Evolutionary conservation across 768 basidiomycete genomes (phyloP).

Genomic region (Botryobasidium botryosum): DNA sequence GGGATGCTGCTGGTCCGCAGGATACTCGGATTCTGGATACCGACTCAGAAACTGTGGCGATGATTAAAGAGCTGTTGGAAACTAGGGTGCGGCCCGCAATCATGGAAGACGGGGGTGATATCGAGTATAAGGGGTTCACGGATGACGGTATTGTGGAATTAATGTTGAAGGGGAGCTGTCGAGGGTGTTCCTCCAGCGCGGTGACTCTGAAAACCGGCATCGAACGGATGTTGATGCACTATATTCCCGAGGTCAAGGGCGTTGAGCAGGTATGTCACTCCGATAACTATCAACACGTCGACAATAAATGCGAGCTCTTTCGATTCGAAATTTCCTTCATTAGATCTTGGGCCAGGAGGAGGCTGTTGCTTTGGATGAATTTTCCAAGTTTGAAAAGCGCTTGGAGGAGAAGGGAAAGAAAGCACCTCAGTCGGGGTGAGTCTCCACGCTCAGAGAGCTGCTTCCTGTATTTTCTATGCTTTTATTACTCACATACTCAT

Average conservation of each 20-base stretch:
- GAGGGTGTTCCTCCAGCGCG: constrained; percentile 85
- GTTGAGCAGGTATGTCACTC: constrained; percentile 55
- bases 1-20: constrained; percentile 70
- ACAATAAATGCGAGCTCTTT: constrained; percentile 4
- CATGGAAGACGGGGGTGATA: constrained; percentile 98
- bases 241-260: constrained; percentile 88
- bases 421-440: constrained; percentile 12
- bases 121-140: constrained; percentile 84
- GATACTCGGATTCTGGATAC: constrained; percentile 88
- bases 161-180: constrained; percentile 86
- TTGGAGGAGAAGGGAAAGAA: constrained; percentile 29
- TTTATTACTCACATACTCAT: too few species aligned
- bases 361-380: constrained; percentile 69
- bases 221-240: constrained; percentile 98
- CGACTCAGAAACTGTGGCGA: constrained; percentile 91
- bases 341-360: constrained; percentile 88
- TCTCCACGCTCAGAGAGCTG: background rate
- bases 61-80: constrained; percentile 96
- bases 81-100: constrained; percentile 92
- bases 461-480: background rate
- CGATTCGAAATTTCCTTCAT: too few species aligned
- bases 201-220: constrained; percentile 95
- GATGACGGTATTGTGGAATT: constrained; percentile 58
- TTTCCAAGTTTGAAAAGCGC: constrained; percentile 68
- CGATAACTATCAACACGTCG: background rate